These are phyloP conservation scores for Enterospora canceri DNA, from an alignment of 371 early-diverging fungal genomes.

Conservation along the genomic window DNA sequence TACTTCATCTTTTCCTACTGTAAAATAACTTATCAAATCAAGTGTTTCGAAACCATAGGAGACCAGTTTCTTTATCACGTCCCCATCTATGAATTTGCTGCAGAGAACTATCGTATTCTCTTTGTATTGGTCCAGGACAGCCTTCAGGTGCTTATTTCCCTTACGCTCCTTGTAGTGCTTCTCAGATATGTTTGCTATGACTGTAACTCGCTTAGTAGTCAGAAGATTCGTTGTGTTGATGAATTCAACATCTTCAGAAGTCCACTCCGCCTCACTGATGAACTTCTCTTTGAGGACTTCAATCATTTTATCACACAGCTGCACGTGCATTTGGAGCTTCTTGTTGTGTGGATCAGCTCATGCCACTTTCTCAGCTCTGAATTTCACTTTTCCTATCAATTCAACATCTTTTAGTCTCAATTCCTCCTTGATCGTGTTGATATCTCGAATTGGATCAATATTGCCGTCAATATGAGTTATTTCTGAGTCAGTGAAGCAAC, in stretches of 20 bases:
- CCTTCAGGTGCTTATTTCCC: constrained; percentile 61
- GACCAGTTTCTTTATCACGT: constrained; percentile 64
- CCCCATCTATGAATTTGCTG: constrained; percentile 2
- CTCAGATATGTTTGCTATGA: constrained; percentile 79
- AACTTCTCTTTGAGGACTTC: constrained; percentile 68
- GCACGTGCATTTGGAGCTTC: constrained; percentile 39
- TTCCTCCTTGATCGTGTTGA: constrained; percentile 84
- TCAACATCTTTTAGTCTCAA: constrained; percentile 82
- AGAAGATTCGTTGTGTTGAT: constrained; percentile 77
- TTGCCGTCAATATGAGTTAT: constrained; percentile 84
- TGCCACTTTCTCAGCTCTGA: constrained; percentile 38
- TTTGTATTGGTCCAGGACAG: constrained; percentile 36
- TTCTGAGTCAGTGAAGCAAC: constrained; percentile 75
- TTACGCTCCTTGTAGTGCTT: constrained; percentile 71
- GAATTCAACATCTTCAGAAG: constrained; percentile 61
- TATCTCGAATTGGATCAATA: constrained; percentile 79
- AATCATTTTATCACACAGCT: constrained; percentile 62
- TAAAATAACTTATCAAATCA: constrained; percentile 82
- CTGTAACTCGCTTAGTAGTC: constrained; percentile 89
- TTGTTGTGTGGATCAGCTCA: constrained; percentile 42
- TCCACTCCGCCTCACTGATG: constrained; percentile 76
- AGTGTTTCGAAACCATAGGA: constrained; percentile 74
- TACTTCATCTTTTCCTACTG: constrained; percentile 74
- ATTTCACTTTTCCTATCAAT: constrained; percentile 61
- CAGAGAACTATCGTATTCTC: constrained; percentile 44